These are phyloP conservation scores for Suillus subluteus DNA, from an alignment of 768 basidiomycete genomes.

Conservation along the genomic window DNA sequence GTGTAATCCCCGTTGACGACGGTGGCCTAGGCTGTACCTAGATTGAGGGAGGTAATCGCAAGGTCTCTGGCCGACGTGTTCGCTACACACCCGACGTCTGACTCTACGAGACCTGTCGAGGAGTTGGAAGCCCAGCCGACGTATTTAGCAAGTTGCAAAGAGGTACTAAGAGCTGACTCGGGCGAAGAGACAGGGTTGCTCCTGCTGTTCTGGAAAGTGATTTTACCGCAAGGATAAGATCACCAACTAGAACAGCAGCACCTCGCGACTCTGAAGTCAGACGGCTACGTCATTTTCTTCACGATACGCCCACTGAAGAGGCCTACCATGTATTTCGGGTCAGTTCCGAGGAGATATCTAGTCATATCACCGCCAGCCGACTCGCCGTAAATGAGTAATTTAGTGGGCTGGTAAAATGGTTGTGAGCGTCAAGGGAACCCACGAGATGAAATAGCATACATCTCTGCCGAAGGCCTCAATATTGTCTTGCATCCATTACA, in stretches of 20 bases:
- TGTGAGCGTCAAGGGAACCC: neutral
- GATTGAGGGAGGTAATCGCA: conserved; percentile 12
- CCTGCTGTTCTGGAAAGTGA: too few species aligned
- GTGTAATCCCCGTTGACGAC: conserved; percentile 4
- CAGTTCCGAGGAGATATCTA: too few species aligned
- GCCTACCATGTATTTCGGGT: conserved; percentile 19
- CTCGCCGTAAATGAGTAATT: too few species aligned
- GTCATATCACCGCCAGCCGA: too few species aligned
- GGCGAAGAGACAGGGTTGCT: too few species aligned
- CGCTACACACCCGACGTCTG: conserved; percentile 14
- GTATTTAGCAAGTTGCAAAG: conserved; percentile 20
- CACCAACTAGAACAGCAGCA: too few species aligned
- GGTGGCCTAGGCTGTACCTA: conserved; percentile 16
- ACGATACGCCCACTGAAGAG: conserved; percentile 21
- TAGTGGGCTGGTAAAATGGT: too few species aligned
- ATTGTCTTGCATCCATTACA: conserved; percentile 35
- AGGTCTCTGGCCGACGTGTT: conserved; percentile 15
- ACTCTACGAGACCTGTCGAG: conserved; percentile 11
- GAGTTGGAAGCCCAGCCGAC: conserved; percentile 22
- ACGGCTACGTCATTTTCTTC: neutral
- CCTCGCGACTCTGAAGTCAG: neutral
- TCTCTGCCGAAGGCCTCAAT: conserved; percentile 40
- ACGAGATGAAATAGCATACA: conserved; percentile 11
- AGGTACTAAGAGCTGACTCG: conserved; percentile 4
- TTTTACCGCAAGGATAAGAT: too few species aligned